Evolutionary conservation across 2,329 filamentous ascomycete genomes (phyloP), one percentile per base, ranked within the genome.

Genomic region (Ilyonectria robusta): DNA sequence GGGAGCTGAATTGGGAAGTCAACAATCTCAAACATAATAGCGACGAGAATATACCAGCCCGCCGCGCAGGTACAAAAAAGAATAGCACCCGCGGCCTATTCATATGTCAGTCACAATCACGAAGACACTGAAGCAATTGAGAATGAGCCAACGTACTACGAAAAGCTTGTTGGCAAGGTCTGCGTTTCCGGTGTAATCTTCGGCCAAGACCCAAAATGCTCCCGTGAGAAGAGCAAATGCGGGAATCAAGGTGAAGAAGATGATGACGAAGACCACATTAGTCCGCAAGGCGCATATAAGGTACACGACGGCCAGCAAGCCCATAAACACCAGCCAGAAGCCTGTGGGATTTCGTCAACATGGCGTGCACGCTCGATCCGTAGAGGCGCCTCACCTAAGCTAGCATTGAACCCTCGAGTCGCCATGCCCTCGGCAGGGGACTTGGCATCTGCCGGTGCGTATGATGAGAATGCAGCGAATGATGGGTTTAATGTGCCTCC

Each of bases 241-340:
- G 4, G 88, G 74, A 10, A 87, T 77, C 7, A 94, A 85, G 0
- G 82, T 83, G 59, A 89, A 72, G 82, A 94, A 94, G 77, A 94
- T 91, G 55, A 89, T 70, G 69, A 92, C 86, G 80, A 93, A 93
- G 76, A 89, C 85, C n/a, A 93, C 65, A 77, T 94, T 94, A 13
- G 91, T 94, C 33, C 92, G 88, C 8, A 93, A 81, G 0, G 92
- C 86, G 79, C 90, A 92, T 75, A 94, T 83, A 56, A 93, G 81
- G 81, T 88, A 93, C 69, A 93, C 77, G 66, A 92, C 77, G 78
- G 87, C 89, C 19, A 93, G 81, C 13, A 93, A 69, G 3, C 81
- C 87, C 90, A 93, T 92, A 68, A 86, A 85, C 63, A 93, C 76
- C 59, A 89, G 84, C 80, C 91, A 88, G 81, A 91, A 93, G 35